Base-by-base conservation (phyloP, 805 yeast genomes). In the Lipomyces lipofer region DNA sequence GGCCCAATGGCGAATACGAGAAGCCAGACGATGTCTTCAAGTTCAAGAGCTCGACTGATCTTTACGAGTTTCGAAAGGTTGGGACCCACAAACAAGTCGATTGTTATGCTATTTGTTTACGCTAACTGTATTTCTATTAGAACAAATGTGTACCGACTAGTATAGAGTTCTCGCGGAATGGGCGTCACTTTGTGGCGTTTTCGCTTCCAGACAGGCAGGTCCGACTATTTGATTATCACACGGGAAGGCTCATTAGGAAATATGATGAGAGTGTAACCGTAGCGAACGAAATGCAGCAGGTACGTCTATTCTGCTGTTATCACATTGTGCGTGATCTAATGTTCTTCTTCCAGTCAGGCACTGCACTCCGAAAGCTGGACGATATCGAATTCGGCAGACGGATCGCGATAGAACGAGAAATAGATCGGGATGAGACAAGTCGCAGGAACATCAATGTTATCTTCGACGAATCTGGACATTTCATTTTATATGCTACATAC, bases 1-100 rank as follows among this genome's bases (percentile, higher is more conserved):
- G 51, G 6, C 66, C 69, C 2, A 43, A 30, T n/a, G 40, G 33
- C 27, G 54, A 57, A 4, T 43, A 51, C 35, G 52, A 57, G 21
- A 53, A 57, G 39, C 71, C 71, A 2, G 46, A 43, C 25, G 51
- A 48, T 28, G 62, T 62, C 19, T 77, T 74, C 63, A 66, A 67
- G 33, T 59, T 64, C 56, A 76, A 77, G 57, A 66, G 75, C 29
- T 64, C 69, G 39, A 77, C 80, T 0, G 74, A 74, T 54, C 59
- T 72, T 15, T 69, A 72, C 54, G 71, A 69, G 15, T 59, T 74
- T 43, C 58, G 73, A 19, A 75, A 73, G 40, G 40, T 36, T 36
- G 22, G 40, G 12, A 21, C n/a, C 17, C 40, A 36, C 8, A 15
- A 52, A 44, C 56, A 21, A n/a, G n/a, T n/a, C n/a, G n/a, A n/a